Evolutionary conservation across 208 protist genomes (phyloP).

Genomic region (Herpetomonas muscarum): DNA sequence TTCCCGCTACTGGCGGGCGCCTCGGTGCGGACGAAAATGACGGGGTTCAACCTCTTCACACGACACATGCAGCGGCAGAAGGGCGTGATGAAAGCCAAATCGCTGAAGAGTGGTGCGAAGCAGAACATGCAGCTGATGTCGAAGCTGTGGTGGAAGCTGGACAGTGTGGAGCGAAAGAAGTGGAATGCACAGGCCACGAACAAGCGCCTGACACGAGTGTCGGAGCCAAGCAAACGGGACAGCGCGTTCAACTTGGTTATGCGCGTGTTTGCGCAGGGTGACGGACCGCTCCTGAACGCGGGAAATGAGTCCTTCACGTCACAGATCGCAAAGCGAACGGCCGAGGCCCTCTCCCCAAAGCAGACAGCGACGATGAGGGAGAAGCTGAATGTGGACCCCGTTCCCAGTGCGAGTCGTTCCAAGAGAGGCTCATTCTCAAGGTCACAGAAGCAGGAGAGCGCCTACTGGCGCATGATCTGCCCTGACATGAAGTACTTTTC

Average conservation of each 20-base stretch:
- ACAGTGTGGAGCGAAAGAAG: conserved; percentile 11
- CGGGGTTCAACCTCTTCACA: conserved; percentile 61
- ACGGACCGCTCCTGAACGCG: conserved; percentile 25
- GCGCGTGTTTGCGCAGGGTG: conserved; percentile 32
- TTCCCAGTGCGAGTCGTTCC: too few species aligned
- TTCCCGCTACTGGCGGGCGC: background rate
- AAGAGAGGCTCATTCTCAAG: background rate
- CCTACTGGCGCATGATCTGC: conserved; percentile 11
- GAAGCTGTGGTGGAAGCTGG: conserved; percentile 30
- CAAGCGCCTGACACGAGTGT: conserved; percentile 12
- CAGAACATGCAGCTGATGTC: conserved; percentile 46
- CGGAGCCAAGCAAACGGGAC: conserved; percentile 34
- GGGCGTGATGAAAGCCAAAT: conserved; percentile 23
- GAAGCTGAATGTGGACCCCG: conserved; percentile 15
- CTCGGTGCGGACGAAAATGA: conserved; percentile 32
- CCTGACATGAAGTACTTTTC: conserved; percentile 68
- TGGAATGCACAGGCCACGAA: conserved; percentile 50
- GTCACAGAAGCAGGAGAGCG: too few species aligned
- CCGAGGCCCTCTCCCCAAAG: conserved; percentile 29
- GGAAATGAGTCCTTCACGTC: conserved; percentile 51
- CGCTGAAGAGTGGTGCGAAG: conserved; percentile 21
- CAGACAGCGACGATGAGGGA: conserved; percentile 24
- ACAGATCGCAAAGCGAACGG: conserved; percentile 43
- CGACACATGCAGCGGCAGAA: conserved; percentile 32
- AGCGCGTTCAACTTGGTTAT: conserved; percentile 74